Evolutionary conservation across 2,329 filamentous ascomycete genomes (phyloP), one percentile per base, ranked within the genome.

Genomic region (Epichloe gansuensis): DNA sequence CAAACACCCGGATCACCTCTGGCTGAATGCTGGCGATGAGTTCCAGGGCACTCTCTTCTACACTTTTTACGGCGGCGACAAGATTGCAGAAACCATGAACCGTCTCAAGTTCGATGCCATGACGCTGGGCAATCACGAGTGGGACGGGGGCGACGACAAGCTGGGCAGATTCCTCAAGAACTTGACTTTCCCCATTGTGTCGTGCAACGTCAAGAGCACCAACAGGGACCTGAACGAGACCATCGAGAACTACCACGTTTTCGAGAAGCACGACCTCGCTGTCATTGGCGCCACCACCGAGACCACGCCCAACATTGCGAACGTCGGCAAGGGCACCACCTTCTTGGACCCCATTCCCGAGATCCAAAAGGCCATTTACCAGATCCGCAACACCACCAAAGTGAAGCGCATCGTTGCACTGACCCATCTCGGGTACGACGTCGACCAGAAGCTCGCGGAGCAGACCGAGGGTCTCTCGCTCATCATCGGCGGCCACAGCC

Each of bases 21-120:
- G 79, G 67, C 68, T 85, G 45, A 82, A 85, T 52, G 78, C 76
- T 2, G 82, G 82, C n/a, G 82, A 85, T 58, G 82, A 85, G 61
- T 85, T 85, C 61, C 78, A 84, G 58, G 81, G 82, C 51, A 85
- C 82, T 0, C 70, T 84, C 7, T 85, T 83, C 69, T 85, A 82
- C 67, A 75, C 74, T 4, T 84, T 76, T 63, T 85, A 85, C 59
- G 76, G 76, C 15, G 78, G 80, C 25, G 79, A 83, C 68, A 85
- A 85, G 72, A 85, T 85, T 56, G 79, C 80, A 47, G 75, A 82
- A 59, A 81, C 77, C 0, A 66, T 85, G 54, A 85, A 85, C 56
- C 73, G 81, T 61, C 68, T 85, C 48, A 74, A 75, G n/a, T 83
- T 85, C 57, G 78, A 83, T 55, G 79, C 76, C 58, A 84, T 85